Base-by-base conservation (phyloP, 129 eudicot genomes). In the Silybum marianum region DNA sequence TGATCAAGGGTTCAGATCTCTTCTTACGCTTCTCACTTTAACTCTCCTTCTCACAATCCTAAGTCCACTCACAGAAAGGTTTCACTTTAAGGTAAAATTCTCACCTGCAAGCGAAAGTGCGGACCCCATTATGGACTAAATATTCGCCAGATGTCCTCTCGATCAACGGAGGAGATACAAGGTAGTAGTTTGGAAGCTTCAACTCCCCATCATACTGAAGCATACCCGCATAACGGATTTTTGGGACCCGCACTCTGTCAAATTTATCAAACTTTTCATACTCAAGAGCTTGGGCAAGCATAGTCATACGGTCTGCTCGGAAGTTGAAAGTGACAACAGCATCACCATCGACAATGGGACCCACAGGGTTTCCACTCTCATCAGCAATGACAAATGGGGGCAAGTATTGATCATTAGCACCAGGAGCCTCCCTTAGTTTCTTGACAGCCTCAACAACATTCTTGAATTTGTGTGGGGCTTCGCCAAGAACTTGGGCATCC, bases 401-500 rank as follows among this genome's bases (percentile, higher is more conserved):
- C 60, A 95, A 84, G 82, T 87, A 92, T 73, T 95, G 98, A 77
- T 92, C 98, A 76, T 84, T 90, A 26, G 90, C 84, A 12, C 86
- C 84, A 14, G 98, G 95, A 1, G 40, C 83, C 73, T 76, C 85
- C 81, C 98, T 88, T 76, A 95, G 84, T 26, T 77, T 95, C 83
- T 95, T 95, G 42, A 95, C 85, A 75, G 96, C 98, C 71, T 95
- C 98, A 79, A 95, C 80, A 36, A 82, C 90, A 76, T 71, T 89
- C 86, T 80, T 92, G 69, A 95, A 95, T 71, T 92, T 92, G 89
- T 95, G 88, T 62, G 97, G 98, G 69, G 98, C 96, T 78, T 95
- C 98, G 32, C 96, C 98, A 69, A 95, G 98, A 70, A 95, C 98
- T 78, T 95, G 98, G n/a, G 98, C 97, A 78, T 95, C 97, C 98